Conservation (phyloP, 2,329 filamentous ascomycete genomes). For the Apiospora pterosperma region DNA sequence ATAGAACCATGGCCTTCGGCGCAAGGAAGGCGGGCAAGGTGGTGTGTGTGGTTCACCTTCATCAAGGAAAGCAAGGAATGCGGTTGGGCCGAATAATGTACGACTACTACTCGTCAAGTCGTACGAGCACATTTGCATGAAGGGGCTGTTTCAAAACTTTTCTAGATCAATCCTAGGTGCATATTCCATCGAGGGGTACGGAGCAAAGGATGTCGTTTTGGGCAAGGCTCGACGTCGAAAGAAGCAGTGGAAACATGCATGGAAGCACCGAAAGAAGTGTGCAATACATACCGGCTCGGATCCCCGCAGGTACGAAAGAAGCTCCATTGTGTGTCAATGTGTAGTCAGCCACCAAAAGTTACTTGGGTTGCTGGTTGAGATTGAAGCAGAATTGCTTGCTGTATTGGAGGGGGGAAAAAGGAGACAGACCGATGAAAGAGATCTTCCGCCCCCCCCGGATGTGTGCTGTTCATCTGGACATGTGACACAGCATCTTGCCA, state of each 20-base stretch:
- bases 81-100: background rate
- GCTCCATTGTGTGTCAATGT: background rate
- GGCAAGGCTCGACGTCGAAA: conserved; percentile 2
- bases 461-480: background rate
- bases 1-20: background rate
- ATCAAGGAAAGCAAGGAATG: background rate
- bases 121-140: conserved; percentile 6
- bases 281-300: background rate
- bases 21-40: background rate
- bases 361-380: background rate
- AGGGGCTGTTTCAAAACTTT: conserved; percentile 6
- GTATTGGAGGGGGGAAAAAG: background rate
- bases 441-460: background rate
- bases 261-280: conserved; percentile 13
- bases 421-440: background rate
- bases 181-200: background rate
- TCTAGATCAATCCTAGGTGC: conserved; percentile 2
- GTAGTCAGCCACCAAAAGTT: background rate
- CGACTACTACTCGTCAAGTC: no score
- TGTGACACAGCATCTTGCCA: background rate
- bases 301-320: background rate
- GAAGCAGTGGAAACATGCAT: conserved; percentile 16
- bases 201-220: conserved; percentile 2
- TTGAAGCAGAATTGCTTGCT: no score
- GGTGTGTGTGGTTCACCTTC: background rate